These are phyloP conservation scores for Pythium phragmitis DNA, from an alignment of 352 stramenopile genomes.

Conservation along the genomic window DNA sequence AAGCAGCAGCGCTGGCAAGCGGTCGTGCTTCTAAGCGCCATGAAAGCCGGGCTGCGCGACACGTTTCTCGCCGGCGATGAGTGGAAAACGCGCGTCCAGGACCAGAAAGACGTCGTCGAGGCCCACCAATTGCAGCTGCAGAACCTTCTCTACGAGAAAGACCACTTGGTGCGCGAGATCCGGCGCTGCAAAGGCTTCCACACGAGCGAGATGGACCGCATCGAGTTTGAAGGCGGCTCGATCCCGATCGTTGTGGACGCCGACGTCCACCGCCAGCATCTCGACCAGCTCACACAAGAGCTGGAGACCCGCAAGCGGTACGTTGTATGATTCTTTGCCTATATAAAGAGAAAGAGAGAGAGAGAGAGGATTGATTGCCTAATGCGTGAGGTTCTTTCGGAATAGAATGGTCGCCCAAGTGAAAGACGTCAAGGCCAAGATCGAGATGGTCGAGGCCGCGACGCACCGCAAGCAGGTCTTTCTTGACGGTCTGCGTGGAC, in stretches of 20 bases:
- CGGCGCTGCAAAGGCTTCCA: constrained; percentile 64
- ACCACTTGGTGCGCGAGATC: constrained; percentile 79
- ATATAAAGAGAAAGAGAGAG: too few relatives aligned
- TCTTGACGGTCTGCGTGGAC: constrained; percentile 46
- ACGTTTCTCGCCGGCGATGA: constrained; percentile 70
- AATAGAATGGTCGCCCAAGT: constrained; percentile 54
- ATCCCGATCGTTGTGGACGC: constrained; percentile 58
- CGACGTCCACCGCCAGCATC: constrained; percentile 53
- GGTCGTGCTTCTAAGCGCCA: constrained; percentile 47
- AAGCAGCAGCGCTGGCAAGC: constrained; percentile 59
- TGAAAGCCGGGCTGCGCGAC: constrained; percentile 59
- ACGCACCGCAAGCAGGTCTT: constrained; percentile 64
- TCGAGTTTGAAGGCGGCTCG: constrained; percentile 55
- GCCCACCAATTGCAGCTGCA: constrained; percentile 75
- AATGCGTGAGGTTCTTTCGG: neutral
- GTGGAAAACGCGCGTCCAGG: constrained; percentile 64
- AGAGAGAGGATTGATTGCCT: neutral
- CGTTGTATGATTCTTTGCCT: neutral
- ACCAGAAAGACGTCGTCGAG: constrained; percentile 75
- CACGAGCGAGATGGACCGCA: constrained; percentile 81
- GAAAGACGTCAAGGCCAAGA: constrained; percentile 60
- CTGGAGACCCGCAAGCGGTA: constrained; percentile 60
- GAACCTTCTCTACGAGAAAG: constrained; percentile 84
- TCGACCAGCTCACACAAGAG: constrained; percentile 70
- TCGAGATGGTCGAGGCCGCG: constrained; percentile 51